Evolutionary conservation across 768 basidiomycete species (phyloP), one percentile per base, ranked within the genome.

Genomic region (Pulveroboletus sp.): DNA sequence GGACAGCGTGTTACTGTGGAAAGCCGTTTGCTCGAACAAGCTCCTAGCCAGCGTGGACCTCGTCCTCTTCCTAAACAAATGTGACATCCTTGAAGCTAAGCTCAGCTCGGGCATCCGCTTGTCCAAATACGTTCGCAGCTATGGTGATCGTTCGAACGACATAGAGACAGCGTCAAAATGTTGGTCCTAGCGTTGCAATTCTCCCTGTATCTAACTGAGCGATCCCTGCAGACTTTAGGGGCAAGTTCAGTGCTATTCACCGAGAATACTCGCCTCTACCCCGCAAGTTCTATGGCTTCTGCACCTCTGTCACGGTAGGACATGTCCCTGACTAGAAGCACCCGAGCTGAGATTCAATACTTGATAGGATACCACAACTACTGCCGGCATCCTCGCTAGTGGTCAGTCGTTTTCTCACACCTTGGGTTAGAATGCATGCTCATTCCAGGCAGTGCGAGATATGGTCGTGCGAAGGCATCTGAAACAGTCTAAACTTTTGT

Each of bases 1-100:
- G 63, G 89, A 91, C 58, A 86, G 85, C 6, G 80, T 88, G 46
- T 72, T 82, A 39, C 71, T 91, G 9, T 91, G 88, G 88, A 82
- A 80, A 47, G 75, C 77, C 14, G 78, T 91, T 17, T 84, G 83
- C 55, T 76, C 79, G 27, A 89, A 89, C 69, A 80, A 76, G 58
- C 77, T 90, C 24, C 74, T 91, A 5, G 80, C 79, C 39, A 72
- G 77, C 39, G 86, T 89, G 28, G 84, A 86, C 56, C 72, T 89
- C 31, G 83, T 90, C 52, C 73, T 90, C 40, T 91, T 90, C 72
- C 72, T 91, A 46, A 91, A 90, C 70, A 91, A 91, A 64, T 83
- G 83, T 51, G 87, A 89, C 59, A 84, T 89, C 51, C 69, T 90
- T 47, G 78, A 78, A 52, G 58, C 73, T 39, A 89, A 89, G 59